Base-by-base conservation (phyloP, 176 grass and related monocot genomes). In the Dactylis glomerata region DNA sequence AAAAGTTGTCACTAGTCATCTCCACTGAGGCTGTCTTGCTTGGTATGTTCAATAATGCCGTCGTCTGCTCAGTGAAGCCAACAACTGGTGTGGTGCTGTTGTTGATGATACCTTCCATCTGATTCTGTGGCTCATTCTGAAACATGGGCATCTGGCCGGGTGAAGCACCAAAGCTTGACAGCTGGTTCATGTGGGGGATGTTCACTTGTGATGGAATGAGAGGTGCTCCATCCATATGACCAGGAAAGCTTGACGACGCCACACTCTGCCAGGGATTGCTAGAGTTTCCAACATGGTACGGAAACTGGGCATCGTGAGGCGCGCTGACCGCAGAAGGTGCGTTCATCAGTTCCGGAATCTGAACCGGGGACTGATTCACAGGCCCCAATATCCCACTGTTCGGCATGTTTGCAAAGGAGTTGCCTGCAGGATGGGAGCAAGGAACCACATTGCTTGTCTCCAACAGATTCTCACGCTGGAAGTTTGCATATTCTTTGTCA, bases 41-140 rank as follows among this genome's bases (percentile, higher is more conserved):
- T 77, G 37, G 41, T 14, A 80, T 77, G 13, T 63, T 63, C 54
- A 77, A 75, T 17, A 47, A 78, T n/a, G 45, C 31, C 5, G 19
- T 41, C 31, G 52, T 27, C 9, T 93, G 61, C 2, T 79, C 20
- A n/a, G 3, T 19, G 8, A 84, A 46, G 71, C 47, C 42, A n/a
- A 34, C 14, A 36, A 75, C 16, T 42, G 81, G 15, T 24, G 57
- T 11, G 0, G 26, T 47, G 47, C 26, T 88, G 41, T 28, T 86
- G 5, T 44, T 49, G 20, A 68, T 8, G 61, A 83, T 62, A 10
- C 34, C 40, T 61, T 23, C 1, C 10, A 75, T 57, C 59, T 83
- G 57, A 33, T 68, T 74, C 11, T 81, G 64, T 33, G 31, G 61
- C 30, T 66, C 64, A 75, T 65, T 81, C 64, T 64, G 52, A 8